Conservation (phyloP, 306 rosid genomes). For the Prunus persica region DNA sequence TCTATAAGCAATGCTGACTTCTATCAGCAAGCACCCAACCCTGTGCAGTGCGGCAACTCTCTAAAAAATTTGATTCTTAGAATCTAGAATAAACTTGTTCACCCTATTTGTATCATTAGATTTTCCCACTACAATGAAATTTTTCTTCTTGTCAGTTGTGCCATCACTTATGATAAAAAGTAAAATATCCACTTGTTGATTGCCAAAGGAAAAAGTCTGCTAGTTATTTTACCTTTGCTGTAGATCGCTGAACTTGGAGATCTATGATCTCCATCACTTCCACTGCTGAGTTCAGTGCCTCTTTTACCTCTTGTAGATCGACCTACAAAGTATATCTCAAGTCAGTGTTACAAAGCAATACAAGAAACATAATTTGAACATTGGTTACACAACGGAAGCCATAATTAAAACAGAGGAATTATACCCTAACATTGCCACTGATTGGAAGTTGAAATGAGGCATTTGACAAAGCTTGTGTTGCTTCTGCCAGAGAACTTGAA, state of each 20-base stretch:
- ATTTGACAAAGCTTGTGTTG: conserved; percentile 58
- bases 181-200: neutral
- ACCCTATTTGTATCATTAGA: conserved; percentile 4
- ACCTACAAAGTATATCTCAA: conserved; percentile 42
- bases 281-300: conserved; percentile 58
- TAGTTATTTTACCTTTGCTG: conserved; percentile 50
- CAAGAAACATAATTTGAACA: conserved; percentile 11
- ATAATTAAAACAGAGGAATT: conserved; percentile 19
- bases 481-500: conserved; percentile 56
- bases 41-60: neutral
- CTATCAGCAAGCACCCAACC: neutral
- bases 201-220: neutral
- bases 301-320: conserved; percentile 57
- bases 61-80: neutral
- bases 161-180: neutral
- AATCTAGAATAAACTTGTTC: neutral
- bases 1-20: neutral
- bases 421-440: conserved; percentile 63
- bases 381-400: neutral
- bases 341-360: neutral
- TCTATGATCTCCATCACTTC: conserved; percentile 55
- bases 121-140: neutral
- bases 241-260: conserved; percentile 46
- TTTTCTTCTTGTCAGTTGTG: neutral
- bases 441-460: conserved; percentile 68